Percentiles rank a stretch among this genome's conserved stretches.
Evolutionary conservation across 1,139 yeast species (phyloP).

Genomic region (Protomyces inouyei): DNA sequence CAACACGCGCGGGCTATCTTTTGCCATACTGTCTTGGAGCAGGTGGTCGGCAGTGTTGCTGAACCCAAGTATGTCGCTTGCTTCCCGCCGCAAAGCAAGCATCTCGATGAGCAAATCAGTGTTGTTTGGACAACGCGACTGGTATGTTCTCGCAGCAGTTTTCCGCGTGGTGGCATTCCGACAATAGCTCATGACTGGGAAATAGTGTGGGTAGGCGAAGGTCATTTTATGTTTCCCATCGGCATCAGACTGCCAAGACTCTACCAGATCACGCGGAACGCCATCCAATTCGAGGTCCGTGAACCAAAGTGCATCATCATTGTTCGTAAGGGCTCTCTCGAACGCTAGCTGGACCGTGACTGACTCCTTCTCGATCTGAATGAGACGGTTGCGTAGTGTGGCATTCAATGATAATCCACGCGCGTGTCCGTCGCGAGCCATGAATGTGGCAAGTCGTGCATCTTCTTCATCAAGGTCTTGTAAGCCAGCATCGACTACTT

Average conservation of each 20-base stretch:
- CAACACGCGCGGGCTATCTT: constrained; percentile 55
- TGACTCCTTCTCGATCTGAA: constrained; percentile 55
- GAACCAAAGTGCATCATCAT: constrained; percentile 56
- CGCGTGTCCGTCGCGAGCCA: constrained; percentile 53
- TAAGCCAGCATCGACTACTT: constrained; percentile 22
- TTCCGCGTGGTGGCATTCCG: constrained; percentile 59
- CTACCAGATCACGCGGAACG: constrained; percentile 63
- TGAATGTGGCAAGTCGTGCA: constrained; percentile 53
- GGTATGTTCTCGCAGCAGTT: constrained; percentile 59
- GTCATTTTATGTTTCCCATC: constrained; percentile 59
- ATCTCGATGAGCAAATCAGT: constrained; percentile 57
- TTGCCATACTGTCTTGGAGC: constrained; percentile 76
- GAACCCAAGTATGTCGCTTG: constrained; percentile 64
- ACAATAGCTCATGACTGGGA: constrained; percentile 73
- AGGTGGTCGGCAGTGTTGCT: constrained; percentile 59
- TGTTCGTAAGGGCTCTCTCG: constrained; percentile 65
- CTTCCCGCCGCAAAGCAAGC: constrained; percentile 54
- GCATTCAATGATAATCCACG: constrained; percentile 61
- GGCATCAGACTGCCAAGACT: constrained; percentile 37
- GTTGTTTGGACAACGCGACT: constrained; percentile 58
- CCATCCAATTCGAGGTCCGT: constrained; percentile 65
- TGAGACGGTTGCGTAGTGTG: constrained; percentile 53
- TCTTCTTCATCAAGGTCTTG: constrained; percentile 49
- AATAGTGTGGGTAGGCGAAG: constrained; percentile 71
- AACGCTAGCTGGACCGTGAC: constrained; percentile 56